A percentile compares a stretch with the other conserved stretches of the same genome.
Conservation (phyloP, 2,329 filamentous ascomycete genomes). For the Leptographium lundbergii region DNA sequence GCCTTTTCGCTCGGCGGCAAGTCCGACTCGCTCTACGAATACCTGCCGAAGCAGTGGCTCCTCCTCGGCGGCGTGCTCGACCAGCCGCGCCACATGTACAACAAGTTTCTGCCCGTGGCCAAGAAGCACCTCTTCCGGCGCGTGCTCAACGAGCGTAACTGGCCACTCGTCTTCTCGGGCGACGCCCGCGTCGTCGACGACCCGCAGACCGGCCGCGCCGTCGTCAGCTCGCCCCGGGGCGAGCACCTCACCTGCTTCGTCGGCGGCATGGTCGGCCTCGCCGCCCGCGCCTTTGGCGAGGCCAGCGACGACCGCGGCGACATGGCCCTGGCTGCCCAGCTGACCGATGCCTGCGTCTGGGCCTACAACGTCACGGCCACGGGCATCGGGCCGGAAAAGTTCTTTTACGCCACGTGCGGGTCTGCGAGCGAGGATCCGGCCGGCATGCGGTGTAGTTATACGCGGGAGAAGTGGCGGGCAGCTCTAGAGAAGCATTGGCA, state of each 20-base stretch:
- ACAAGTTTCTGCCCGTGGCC: slow-evolving; percentile 18
- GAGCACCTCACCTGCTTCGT: slow-evolving; percentile 52
- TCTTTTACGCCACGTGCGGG: slow-evolving; percentile 31
- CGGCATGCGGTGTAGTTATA: slow-evolving; percentile 14
- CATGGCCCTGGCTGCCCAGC: slow-evolving; percentile 40
- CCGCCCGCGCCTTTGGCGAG: slow-evolving; percentile 42
- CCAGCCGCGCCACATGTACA: slow-evolving; percentile 20
- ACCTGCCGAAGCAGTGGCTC: slow-evolving; percentile 52
- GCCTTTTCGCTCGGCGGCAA: slow-evolving; percentile 42
- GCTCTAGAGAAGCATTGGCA: slow-evolving; percentile 12
- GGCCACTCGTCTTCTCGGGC: slow-evolving; percentile 35
- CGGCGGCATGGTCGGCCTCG: slow-evolving; percentile 54
- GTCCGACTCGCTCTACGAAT: slow-evolving; percentile 49
- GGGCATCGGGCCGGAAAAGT: slow-evolving; percentile 51
- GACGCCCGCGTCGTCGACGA: slow-evolving; percentile 22
- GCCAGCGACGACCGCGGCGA: slow-evolving; percentile 34
- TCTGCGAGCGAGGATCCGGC: slow-evolving; percentile 11
- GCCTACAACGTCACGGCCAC: slow-evolving; percentile 43
- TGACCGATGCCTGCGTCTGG: slow-evolving; percentile 54
- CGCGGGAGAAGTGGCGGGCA: slow-evolving; percentile 14
- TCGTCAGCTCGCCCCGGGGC: slow-evolving; percentile 21
- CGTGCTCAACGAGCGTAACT: slow-evolving; percentile 21
- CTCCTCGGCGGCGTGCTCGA: slow-evolving; percentile 50
- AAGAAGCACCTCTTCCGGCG: slow-evolving; percentile 29
- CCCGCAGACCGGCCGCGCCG: slow-evolving; percentile 12